Conservation (phyloP, 441 rosid genomes). For the Biscutella laevigata region DNA sequence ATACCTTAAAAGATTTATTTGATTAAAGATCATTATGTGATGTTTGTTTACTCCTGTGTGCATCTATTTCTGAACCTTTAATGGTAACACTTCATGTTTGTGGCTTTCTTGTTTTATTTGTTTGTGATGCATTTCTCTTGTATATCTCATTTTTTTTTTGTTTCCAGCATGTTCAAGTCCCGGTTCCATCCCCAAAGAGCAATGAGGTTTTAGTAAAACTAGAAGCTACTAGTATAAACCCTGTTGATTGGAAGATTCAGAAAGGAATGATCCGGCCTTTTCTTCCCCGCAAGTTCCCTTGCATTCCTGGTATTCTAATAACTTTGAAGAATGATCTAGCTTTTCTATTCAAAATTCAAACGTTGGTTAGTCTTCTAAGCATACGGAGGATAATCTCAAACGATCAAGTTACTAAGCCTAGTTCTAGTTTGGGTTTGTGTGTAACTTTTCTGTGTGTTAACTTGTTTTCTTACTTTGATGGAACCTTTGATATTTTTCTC, state of each 20-base stretch:
- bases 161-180: conserved; percentile 54
- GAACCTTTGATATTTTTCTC: conserved; percentile 1
- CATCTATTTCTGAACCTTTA: neutral
- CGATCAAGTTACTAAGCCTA: no score
- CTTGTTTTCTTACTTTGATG: neutral
- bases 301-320: conserved; percentile 37
- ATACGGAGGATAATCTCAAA: no score
- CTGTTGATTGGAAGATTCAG: conserved; percentile 60
- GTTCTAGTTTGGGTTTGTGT: neutral
- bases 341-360: no score
- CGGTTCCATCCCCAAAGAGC: conserved; percentile 35
- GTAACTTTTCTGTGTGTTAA: neutral
- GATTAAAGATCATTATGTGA: neutral
- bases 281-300: conserved; percentile 55
- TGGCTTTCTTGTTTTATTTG: neutral
- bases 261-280: conserved; percentile 55
- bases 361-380: no score
- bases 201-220: conserved; percentile 43
- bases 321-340: neutral
- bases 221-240: conserved; percentile 54
- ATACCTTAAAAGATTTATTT: no score
- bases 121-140: neutral
- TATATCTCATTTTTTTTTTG: neutral
- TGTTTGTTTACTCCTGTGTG: neutral
- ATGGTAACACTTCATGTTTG: neutral